A percentile compares a stretch with the other conserved stretches of the same genome.
phyloP scores from a whole-genome alignment of 1,139 yeast species.

The Candida smagusa region DNA sequence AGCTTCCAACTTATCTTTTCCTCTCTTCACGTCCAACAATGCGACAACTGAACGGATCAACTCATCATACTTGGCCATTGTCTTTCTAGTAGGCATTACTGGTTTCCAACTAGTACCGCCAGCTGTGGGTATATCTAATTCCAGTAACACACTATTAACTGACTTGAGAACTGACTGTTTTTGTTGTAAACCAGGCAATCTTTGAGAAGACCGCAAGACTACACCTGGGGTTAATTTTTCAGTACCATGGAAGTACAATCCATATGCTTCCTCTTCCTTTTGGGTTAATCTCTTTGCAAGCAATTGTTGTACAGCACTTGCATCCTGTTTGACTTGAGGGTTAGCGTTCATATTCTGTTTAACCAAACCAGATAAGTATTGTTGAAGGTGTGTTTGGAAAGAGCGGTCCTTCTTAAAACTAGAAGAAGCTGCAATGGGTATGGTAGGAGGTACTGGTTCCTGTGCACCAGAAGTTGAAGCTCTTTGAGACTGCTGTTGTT shows the following conservation, averaged over 20 bases:
- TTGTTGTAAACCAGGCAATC: slow-evolving; percentile 45
- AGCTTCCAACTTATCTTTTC: slow-evolving; percentile 81
- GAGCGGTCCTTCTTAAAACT: slow-evolving; percentile 48
- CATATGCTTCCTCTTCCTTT: slow-evolving; percentile 84
- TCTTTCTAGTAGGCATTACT: slow-evolving; percentile 81
- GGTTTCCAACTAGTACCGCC: slow-evolving; percentile 63
- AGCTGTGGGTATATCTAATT: slow-evolving; percentile 68
- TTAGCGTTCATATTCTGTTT: slow-evolving; percentile 33
- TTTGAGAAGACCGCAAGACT: slow-evolving; percentile 65
- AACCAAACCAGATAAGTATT: slow-evolving; percentile 36
- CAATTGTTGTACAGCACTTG: slow-evolving; percentile 39
- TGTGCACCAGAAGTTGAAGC: slow-evolving; percentile 21
- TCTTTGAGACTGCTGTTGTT: slow-evolving; percentile 46
- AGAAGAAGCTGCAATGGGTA: slow-evolving; percentile 56
- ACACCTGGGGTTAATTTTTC: slow-evolving; percentile 82
- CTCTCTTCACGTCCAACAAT: slow-evolving; percentile 80
- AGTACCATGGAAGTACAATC: slow-evolving; percentile 70
- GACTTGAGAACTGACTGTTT: slow-evolving; percentile 69
- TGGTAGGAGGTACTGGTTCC: slow-evolving; percentile 59
- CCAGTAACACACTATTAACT: slow-evolving; percentile 70
- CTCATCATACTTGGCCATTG: slow-evolving; percentile 77
- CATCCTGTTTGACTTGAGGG: slow-evolving; percentile 31
- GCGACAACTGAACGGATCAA: slow-evolving; percentile 69
- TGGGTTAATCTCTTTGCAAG: slow-evolving; percentile 59
- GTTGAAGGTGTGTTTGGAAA: slow-evolving; percentile 52